Evolutionary conservation across 306 rosid species (phyloP), one percentile per base, ranked within the genome.

Genomic region (Vigna angularis): DNA sequence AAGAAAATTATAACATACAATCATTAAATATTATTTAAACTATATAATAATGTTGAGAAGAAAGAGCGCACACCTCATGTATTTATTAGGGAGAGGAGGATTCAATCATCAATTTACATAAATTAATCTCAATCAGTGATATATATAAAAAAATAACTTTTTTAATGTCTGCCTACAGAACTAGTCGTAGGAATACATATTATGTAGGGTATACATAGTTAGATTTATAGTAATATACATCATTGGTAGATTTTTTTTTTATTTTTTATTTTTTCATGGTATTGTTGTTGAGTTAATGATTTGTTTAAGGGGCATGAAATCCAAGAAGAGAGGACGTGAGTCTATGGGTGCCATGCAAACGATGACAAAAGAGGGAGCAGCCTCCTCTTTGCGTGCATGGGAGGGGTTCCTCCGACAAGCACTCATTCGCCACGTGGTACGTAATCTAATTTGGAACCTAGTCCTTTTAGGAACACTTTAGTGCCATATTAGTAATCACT

Each of bases 351-450:
- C 87, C 97, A 91, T 91, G 94, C 93, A 91, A 78, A 82, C 22
- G 30, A 78, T 77, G 93, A 86, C 90, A 65, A 84, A 77, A 48
- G 42, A 66, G 65, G 75, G 78, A 40, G 9, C 52, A 83, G 71
- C 69, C 75, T 48, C 77, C 63, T 38, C 81, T 15, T 87, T 90
- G 94, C 94, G 89, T 91, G 94, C 94, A 92, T 92, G 94, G 87
- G 71, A 78, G 66, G 85, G 66, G 84, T 77, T 86, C 85, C 84
- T 81, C 78, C 83, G 74, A 82, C 88, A 83, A 79, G 62, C 88
- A 65, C 32, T 66, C 74, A 76, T 75, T 75, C 47, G 89, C 90
- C 90, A 90, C 77, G 83, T 83, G 87, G 84, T 82, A 85, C 89
- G 79, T 77, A 75, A 78, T 82, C 74, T 52, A 77, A 61, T 88